phyloP scores from a whole-genome alignment of 768 basidiomycete genomes.

The Tremella mesenterica region DNA sequence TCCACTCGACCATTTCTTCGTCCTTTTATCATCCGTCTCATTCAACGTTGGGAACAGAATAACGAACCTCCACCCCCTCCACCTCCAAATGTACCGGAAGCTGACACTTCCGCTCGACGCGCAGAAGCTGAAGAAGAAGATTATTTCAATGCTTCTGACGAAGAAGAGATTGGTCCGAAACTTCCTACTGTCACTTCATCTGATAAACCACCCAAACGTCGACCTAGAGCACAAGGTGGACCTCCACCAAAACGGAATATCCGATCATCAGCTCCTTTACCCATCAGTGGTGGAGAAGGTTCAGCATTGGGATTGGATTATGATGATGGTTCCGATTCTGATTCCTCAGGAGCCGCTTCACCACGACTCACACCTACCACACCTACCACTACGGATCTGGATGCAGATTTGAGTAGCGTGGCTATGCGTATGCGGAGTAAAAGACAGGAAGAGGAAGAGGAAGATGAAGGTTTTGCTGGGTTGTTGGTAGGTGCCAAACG shows the following conservation, averaged over 20 bases:
- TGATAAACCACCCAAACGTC: slow-evolving; percentile 21
- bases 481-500: slow-evolving; percentile 14
- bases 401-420: slow-evolving; percentile 43
- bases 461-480: slow-evolving; percentile 52
- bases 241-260: slow-evolving; percentile 1
- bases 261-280: neutral
- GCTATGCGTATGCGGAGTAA: slow-evolving; percentile 58
- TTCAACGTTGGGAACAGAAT: slow-evolving; percentile 72
- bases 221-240: slow-evolving; percentile 44
- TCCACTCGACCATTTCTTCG: slow-evolving; percentile 61
- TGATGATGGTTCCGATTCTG: slow-evolving; percentile 42
- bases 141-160: slow-evolving; percentile 85
- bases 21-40: slow-evolving; percentile 29
- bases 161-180: slow-evolving; percentile 47
- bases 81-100: slow-evolving; percentile 6
- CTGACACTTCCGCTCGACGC: slow-evolving; percentile 40
- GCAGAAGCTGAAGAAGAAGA: slow-evolving; percentile 77
- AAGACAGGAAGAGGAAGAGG: slow-evolving; percentile 58
- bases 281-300: neutral
- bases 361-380: slow-evolving; percentile 13
- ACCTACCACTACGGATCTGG: slow-evolving; percentile 6
- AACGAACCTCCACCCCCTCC: slow-evolving; percentile 52
- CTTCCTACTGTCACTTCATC: slow-evolving; percentile 6
- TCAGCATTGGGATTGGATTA: slow-evolving; percentile 37
- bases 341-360: slow-evolving; percentile 24